Conservation (phyloP, 371 early-diverging fungal genomes). For the Umbelopsis sp. region DNA sequence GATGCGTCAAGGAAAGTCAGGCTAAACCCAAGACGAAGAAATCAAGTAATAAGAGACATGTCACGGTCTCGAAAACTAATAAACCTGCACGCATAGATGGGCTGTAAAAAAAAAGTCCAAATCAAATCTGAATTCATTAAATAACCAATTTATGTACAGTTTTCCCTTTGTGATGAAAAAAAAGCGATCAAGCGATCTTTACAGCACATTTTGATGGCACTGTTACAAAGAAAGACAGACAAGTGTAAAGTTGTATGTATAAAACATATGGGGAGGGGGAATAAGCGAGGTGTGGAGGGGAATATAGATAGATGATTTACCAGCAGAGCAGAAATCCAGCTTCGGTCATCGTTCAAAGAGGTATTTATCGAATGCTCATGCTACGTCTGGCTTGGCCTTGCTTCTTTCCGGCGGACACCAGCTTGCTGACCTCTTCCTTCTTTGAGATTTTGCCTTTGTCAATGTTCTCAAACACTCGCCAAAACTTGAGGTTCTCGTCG, state of each 20-base stretch:
- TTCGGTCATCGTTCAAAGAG: background rate
- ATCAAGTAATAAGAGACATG: slow-evolving; percentile 3
- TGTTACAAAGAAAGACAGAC: slow-evolving; percentile 4
- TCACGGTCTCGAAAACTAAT: no score
- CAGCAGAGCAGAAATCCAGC: background rate
- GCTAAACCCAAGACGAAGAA: background rate
- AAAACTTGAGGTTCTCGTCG: slow-evolving; percentile 98
- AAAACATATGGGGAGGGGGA: background rate
- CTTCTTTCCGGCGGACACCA: slow-evolving; percentile 8
- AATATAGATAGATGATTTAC: slow-evolving; percentile 2
- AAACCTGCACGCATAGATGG: background rate
- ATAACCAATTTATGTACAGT: slow-evolving; percentile 5
- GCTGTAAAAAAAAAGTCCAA: background rate
- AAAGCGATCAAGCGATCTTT: slow-evolving; percentile 7
- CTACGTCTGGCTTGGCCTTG: slow-evolving; percentile 8
- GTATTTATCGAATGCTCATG: slow-evolving; percentile 18
- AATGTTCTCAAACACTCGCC: slow-evolving; percentile 83
- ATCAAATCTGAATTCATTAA: background rate
- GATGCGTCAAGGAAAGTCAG: slow-evolving; percentile 41
- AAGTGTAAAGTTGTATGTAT: background rate
- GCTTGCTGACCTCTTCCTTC: slow-evolving; percentile 14
- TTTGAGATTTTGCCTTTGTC: slow-evolving; percentile 23
- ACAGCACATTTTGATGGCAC: slow-evolving; percentile 15
- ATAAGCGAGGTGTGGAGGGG: background rate
- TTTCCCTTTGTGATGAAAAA: slow-evolving; percentile 15